phyloP scores from a whole-genome alignment of 306 rosid genomes.

The Castanospermum australe region DNA sequence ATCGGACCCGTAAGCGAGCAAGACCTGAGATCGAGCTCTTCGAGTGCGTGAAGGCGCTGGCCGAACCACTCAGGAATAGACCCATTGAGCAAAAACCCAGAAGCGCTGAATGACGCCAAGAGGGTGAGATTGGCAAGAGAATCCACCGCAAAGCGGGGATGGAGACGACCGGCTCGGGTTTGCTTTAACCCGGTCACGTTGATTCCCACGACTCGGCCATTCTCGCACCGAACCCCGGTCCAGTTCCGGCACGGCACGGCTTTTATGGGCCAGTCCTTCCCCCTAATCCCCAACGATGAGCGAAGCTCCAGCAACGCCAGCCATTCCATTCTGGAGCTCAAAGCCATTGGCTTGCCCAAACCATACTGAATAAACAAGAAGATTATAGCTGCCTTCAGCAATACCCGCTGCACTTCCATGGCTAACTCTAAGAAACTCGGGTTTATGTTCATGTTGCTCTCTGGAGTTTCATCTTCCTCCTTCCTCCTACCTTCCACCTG shows the following conservation, averaged over 20 bases:
- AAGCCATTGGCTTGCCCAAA: constrained; percentile 30
- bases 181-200: constrained; percentile 59
- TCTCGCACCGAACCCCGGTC: constrained; percentile 65
- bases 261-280: constrained; percentile 78
- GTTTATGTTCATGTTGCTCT: constrained; percentile 14
- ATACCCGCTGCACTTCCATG: constrained; percentile 48
- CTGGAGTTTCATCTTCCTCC: constrained; percentile 19
- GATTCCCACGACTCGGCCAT: constrained; percentile 55
- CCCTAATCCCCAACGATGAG: constrained; percentile 69
- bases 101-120: constrained; percentile 70
- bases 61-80: constrained; percentile 91
- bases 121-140: constrained; percentile 57
- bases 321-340: constrained; percentile 54
- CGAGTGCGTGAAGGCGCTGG: constrained; percentile 45
- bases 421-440: constrained; percentile 27
- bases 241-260: constrained; percentile 64
- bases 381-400: constrained; percentile 27
- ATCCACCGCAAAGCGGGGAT: constrained; percentile 62
- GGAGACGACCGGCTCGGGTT: constrained; percentile 40
- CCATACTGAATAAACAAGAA: constrained; percentile 46
- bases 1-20: constrained; percentile 59
- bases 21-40: constrained; percentile 69
- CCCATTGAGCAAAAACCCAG: constrained; percentile 81
- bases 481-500: no score
- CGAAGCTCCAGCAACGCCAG: constrained; percentile 68